Percentiles rank a stretch among this genome's conserved stretches.
phyloP scores from a whole-genome alignment of 345 rosid genomes.

The Populus tremula region DNA sequence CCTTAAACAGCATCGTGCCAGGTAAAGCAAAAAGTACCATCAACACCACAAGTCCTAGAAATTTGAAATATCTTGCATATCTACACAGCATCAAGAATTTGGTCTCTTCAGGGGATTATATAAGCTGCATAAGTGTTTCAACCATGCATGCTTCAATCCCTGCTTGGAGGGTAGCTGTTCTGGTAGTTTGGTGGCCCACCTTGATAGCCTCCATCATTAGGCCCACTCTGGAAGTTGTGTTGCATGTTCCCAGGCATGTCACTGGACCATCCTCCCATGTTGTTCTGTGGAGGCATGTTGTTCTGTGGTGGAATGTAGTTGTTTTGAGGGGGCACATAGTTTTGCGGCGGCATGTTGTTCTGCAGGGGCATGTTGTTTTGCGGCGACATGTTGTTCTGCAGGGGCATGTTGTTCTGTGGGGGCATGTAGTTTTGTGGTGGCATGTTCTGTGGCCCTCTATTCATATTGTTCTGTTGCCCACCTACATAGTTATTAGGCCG shows the following conservation, averaged over 20 bases:
- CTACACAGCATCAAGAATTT: constrained; percentile 18
- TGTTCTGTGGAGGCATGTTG: constrained; percentile 16
- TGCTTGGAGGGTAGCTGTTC: constrained; percentile 28
- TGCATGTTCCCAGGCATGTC: constrained; percentile 16
- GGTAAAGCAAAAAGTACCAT: neutral
- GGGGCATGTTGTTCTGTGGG: constrained; percentile 15
- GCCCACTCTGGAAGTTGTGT: constrained; percentile 12
- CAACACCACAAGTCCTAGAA: neutral
- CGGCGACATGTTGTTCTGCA: neutral
- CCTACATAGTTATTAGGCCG: neutral
- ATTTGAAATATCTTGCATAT: constrained; percentile 12
- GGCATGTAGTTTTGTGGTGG: constrained; percentile 26
- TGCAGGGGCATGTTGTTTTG: neutral
- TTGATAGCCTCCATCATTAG: constrained; percentile 22
- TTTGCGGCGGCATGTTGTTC: neutral
- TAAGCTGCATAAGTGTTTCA: constrained; percentile 15
- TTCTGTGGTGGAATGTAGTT: neutral
- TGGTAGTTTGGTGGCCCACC: constrained; percentile 22
- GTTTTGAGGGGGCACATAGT: neutral
- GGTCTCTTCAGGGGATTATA: neutral
- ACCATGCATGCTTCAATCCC: constrained; percentile 20
- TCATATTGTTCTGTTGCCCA: constrained; percentile 11
- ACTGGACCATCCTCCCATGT: constrained; percentile 28
- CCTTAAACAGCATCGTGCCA: too few species aligned
- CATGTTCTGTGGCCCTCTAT: constrained; percentile 13